Percentiles rank a stretch among this genome's conserved stretches.
These are phyloP conservation scores for Phialemonium atrogriseum DNA, from an alignment of 2,329 filamentous ascomycete species.

Conservation along the genomic window DNA sequence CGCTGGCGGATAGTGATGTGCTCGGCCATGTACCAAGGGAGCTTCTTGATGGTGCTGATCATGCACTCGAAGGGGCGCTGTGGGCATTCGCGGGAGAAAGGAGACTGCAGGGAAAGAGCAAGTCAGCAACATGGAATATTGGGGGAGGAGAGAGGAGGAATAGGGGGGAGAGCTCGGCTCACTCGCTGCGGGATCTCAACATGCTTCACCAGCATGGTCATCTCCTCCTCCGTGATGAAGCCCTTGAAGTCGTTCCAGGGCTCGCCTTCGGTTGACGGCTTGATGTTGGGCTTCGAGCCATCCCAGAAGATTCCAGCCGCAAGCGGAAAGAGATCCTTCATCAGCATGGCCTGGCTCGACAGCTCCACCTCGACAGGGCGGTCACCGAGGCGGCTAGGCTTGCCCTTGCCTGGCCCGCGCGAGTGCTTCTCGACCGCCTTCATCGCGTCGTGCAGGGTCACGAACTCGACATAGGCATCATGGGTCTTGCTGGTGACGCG, in stretches of 20 bases:
- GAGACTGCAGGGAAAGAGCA: constrained; percentile 32
- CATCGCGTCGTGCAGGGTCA: constrained; percentile 42
- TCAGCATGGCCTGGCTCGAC: constrained; percentile 46
- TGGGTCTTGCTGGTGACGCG: constrained; percentile 54
- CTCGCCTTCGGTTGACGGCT: constrained; percentile 22
- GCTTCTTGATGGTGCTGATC: constrained; percentile 54
- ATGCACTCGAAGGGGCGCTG: constrained; percentile 59
- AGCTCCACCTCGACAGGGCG: constrained; percentile 49
- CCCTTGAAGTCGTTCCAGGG: constrained; percentile 48
- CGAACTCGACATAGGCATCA: constrained; percentile 53
- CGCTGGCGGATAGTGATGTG: constrained; percentile 51
- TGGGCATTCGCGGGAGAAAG: constrained; percentile 51
- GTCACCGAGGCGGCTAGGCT: constrained; percentile 43
- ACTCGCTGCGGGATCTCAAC: constrained; percentile 55
- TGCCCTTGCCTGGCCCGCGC: constrained; percentile 26
- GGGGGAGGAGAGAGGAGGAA: constrained; percentile 5
- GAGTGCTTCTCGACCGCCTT: constrained; percentile 42
- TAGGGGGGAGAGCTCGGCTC: constrained; percentile 25
- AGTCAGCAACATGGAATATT: constrained; percentile 6
- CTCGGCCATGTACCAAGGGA: constrained; percentile 53
- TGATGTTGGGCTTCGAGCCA: constrained; percentile 32
- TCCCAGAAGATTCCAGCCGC: constrained; percentile 49
- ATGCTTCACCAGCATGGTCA: constrained; percentile 56
- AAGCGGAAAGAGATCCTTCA: constrained; percentile 54
- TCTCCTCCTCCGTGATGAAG: constrained; percentile 54